These are phyloP conservation scores for Lipomyces chichibuensis DNA, from an alignment of 805 yeast species.

Conservation along the genomic window DNA sequence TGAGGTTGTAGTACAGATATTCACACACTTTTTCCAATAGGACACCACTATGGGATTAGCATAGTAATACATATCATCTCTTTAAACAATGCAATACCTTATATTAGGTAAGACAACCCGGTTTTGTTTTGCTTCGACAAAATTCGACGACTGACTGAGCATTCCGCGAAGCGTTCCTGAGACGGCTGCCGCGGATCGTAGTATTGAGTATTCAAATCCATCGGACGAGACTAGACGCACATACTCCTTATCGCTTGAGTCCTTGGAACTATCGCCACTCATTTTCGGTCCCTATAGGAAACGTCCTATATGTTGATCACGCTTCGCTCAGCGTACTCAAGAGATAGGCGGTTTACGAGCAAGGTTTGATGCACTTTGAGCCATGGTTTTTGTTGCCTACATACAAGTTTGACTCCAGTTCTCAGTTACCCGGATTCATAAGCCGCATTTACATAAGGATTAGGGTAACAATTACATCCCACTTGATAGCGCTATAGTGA, in stretches of 20 bases:
- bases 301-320: not conserved
- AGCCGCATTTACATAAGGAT: not conserved
- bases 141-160: slow-evolving; percentile 51
- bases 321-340: not conserved
- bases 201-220: slow-evolving; percentile 61
- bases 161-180: slow-evolving; percentile 65
- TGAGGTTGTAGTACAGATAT: slow-evolving; percentile 73
- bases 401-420: no score
- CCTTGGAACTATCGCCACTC: slow-evolving; percentile 6
- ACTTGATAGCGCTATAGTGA: not conserved
- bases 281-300: not conserved
- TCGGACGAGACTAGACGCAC: slow-evolving; percentile 77
- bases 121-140: slow-evolving; percentile 62
- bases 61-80: not conserved
- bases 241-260: slow-evolving; percentile 39
- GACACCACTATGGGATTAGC: slow-evolving; percentile 53
- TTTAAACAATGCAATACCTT: slow-evolving; percentile 16
- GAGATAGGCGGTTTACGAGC: not conserved
- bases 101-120: slow-evolving; percentile 62
- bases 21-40: slow-evolving; percentile 81
- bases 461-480: not conserved
- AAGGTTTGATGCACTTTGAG: no score
- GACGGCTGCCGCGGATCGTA: slow-evolving; percentile 75
- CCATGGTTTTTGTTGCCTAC: no score
- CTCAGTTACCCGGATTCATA: not conserved